Evolutionary conservation across 495 filamentous ascomycete genomes (phyloP).

Genomic region (Neurospora hispaniola): DNA sequence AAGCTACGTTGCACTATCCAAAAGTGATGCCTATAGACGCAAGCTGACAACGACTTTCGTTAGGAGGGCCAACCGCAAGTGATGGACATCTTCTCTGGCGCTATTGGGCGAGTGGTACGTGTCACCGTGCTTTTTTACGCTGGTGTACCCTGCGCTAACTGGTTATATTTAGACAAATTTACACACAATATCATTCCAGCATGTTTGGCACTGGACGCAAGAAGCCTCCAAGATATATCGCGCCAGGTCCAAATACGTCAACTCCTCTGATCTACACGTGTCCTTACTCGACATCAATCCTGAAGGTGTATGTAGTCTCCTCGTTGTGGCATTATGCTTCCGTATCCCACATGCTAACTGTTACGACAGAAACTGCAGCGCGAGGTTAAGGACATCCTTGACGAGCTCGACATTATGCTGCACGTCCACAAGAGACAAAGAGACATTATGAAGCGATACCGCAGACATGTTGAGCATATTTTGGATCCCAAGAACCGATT

Average conservation of each 20-base stretch:
- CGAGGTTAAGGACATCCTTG: slow-evolving; percentile 62
- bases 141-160: slow-evolving; percentile 13
- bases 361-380: slow-evolving; percentile 35
- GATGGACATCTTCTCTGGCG: slow-evolving; percentile 55
- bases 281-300: slow-evolving; percentile 54
- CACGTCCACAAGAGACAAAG: slow-evolving; percentile 47
- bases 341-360: neutral
- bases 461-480: slow-evolving; percentile 41
- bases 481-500: slow-evolving; percentile 16
- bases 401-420: slow-evolving; percentile 64
- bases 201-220: slow-evolving; percentile 28
- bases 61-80: slow-evolving; percentile 53
- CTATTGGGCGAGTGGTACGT: slow-evolving; percentile 27
- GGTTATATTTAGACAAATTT: slow-evolving; percentile 26
- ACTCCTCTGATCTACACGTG: slow-evolving; percentile 26
- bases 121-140: neutral
- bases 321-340: neutral
- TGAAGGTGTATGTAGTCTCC: slow-evolving; percentile 33
- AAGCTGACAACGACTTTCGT: neutral
- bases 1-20: neutral
- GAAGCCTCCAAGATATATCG: slow-evolving; percentile 17
- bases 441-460: slow-evolving; percentile 45
- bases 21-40: neutral
- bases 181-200: slow-evolving; percentile 25
- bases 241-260: slow-evolving; percentile 18